Evolutionary conservation across 345 rosid genomes (phyloP).

Genomic region (Noccaea caerulescens): DNA sequence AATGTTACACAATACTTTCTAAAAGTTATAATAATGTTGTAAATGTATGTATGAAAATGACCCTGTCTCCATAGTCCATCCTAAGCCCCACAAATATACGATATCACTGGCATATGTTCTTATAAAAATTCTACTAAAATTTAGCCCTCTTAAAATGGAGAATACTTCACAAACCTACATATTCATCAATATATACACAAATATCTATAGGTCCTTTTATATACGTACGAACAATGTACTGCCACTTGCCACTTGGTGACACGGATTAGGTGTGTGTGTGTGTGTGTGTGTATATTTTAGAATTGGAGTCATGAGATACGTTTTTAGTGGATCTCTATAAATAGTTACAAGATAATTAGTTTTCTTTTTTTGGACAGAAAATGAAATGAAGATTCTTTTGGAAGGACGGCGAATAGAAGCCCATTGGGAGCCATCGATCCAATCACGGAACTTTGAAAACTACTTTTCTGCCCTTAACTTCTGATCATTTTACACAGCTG

Average conservation of each 20-base stretch:
- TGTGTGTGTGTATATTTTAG: neutral
- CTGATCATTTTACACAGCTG: conserved; percentile 3
- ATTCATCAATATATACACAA: conserved; percentile 7
- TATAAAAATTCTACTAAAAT: conserved; percentile 2
- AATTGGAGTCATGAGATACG: conserved; percentile 1
- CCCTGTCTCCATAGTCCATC: conserved; percentile 12
- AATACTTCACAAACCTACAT: neutral
- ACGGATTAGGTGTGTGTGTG: neutral
- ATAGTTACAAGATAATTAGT: conserved; percentile 5
- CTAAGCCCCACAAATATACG: conserved; percentile 36
- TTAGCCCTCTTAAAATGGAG: neutral
- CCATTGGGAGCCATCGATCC: conserved; percentile 36
- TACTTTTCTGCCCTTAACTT: neutral
- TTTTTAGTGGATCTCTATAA: conserved; percentile 16
- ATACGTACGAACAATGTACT: conserved; percentile 20
- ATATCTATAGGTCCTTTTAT: neutral
- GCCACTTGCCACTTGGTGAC: conserved; percentile 32
- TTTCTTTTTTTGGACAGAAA: conserved; percentile 12
- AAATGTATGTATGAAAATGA: conserved; percentile 29
- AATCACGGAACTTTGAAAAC: conserved; percentile 13
- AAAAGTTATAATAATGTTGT: conserved; percentile 17
- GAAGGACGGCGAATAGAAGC: conserved; percentile 21
- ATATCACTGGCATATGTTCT: conserved; percentile 34
- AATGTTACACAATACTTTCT: conserved; percentile 29
- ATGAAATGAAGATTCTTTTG: conserved; percentile 29